Evolutionary conservation across 768 basidiomycete species (phyloP), one percentile per base, ranked within the genome.

Genomic region (Lactarius hengduanensis): DNA sequence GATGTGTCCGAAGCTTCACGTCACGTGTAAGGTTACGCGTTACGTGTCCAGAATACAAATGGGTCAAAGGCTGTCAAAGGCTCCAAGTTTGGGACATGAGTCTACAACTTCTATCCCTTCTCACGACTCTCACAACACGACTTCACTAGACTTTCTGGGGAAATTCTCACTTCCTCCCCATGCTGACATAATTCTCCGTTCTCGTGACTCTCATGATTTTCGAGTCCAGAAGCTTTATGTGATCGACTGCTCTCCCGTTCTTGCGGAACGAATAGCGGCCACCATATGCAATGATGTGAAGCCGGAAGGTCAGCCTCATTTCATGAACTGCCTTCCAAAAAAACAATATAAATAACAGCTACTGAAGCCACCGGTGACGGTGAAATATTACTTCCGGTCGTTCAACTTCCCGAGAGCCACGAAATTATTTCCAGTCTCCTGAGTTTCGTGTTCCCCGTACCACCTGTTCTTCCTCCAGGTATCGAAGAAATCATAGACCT

Each of bases 211-310:
- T 32, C 59, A 55, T 13, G 64, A 65, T 32, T 65, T 60, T 40
- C 59, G 15, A 45, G 53, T 65, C n/a, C 59, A 36, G 9, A 45
- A 36, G 18, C 9, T 60, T 26, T 65, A 65, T 36, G 16, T 65
- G 40, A 28, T 60, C 16, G 41, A 65, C 38, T 56, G 32, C 53
- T 60, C 64, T n/a, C 50, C 59, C 11, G 22, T 65, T 5, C 77
- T 83, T 63, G 69, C 20, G 1, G 45, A n/a, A 4, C 45, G 9
- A 22, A 22, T 47, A 47, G 4, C n/a, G 9, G n/a, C 45, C 45
- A 4, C 45, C 20, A n/a, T 10, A 22, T 22, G 10, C n/a, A 3
- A 11, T 1, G n/a, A 3, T 4, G n/a, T 11, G 4, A 9, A 4
- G n/a, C n/a, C 45, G 3, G 11, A 47, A 22, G 45, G 45, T 47